Percentiles rank a stretch among this genome's conserved stretches.
These are phyloP conservation scores for Choricystis sp. DNA, from an alignment of 139 green algal species.

Conservation along the genomic window DNA sequence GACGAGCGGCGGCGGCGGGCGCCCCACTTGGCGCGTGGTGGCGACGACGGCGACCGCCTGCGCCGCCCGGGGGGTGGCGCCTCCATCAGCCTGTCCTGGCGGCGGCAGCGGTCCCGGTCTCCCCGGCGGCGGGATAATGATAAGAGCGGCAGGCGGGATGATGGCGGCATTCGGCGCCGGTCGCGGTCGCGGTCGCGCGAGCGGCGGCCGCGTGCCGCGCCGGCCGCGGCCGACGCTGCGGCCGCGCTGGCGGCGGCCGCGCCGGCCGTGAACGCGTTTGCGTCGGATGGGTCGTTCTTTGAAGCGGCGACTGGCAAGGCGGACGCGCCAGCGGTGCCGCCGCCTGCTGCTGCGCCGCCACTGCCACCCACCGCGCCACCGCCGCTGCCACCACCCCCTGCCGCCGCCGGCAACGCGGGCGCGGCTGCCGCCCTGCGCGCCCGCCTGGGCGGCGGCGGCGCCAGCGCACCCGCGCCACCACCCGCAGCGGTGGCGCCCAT, in stretches of 20 bases:
- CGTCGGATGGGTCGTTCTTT: slow-evolving; percentile 56
- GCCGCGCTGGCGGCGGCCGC: slow-evolving; percentile 15
- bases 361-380: slow-evolving; percentile 1
- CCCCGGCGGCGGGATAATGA: background rate
- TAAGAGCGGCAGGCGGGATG: background rate
- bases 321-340: slow-evolving; percentile 2
- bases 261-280: slow-evolving; percentile 42
- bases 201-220: too few species aligned
- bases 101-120: background rate
- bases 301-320: slow-evolving; percentile 7
- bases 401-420: slow-evolving; percentile 23
- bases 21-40: background rate
- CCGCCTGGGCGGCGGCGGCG: slow-evolving; percentile 23
- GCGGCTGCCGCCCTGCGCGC: slow-evolving; percentile 40
- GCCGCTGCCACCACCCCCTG: background rate
- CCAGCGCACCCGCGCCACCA: background rate
- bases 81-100: too few species aligned
- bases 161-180: background rate
- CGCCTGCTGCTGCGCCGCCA: background rate
- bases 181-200: background rate
- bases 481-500: background rate
- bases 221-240: background rate
- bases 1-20: slow-evolving; percentile 3
- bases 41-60: background rate
- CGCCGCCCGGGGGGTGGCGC: background rate